Evolutionary conservation across 2,329 filamentous ascomycete genomes (phyloP), one percentile per base, ranked within the genome.

Genomic region (Allantophomopsis cytisporea): DNA sequence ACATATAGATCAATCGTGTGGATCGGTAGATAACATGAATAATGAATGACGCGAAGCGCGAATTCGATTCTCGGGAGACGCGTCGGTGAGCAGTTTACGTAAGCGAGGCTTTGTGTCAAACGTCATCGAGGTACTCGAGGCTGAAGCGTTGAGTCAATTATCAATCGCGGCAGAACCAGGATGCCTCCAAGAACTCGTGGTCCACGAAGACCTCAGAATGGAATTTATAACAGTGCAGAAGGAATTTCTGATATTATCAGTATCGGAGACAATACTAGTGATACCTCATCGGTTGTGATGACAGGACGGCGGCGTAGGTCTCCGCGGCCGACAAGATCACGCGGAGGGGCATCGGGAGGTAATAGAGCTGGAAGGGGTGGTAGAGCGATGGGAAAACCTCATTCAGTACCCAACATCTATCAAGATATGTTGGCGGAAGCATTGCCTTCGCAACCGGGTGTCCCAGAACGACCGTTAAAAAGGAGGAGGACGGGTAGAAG

Each of bases 401-500:
- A 66, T 10, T 62, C 63, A 11, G 57, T 28, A 12, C 23, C 23
- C 23, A 10, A 59, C 38, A 55, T 67, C 2, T 66, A 64, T 45
- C 57, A 56, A 35, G 63, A 66, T 32, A 59, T 69, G 61, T 51
- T 69, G 18, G 52, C 54, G 28, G 63, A 66, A 39, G 58, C 60
- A 36, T 47, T 56, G 15, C 49, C 54, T 17, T 38, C 54, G 17
- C 54, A 60, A 31, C 45, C 53, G 13, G 45, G 51, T 37, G 49
- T 51, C 7, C 45, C 49, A 2, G 50, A 53, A 44, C 49, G 56
- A 21, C 62, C 60, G 21, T 43, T 59, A 39, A 65, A 64, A 50
- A 52, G 39, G 43, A 44, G 52, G 41, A 54, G 43, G 39, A 53
- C 42, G 30, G 50, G 40, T 30, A 39, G 33, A 37, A 40, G 36